phyloP scores from a whole-genome alignment of 176 grass and related monocot species.

The Musa acuminata region DNA sequence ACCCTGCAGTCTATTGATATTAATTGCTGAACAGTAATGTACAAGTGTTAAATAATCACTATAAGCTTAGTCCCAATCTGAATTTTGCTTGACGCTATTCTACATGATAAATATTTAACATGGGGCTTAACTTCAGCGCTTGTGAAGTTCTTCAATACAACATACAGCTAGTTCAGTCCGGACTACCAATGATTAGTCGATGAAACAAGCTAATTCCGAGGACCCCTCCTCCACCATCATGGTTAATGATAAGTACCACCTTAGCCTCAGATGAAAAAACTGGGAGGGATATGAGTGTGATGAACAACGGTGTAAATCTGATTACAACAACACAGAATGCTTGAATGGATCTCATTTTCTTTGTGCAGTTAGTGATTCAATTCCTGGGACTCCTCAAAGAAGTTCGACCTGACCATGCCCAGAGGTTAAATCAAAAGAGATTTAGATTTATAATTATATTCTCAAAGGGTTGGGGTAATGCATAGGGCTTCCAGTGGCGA shows the following conservation, averaged over 20 bases:
- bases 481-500: constrained; percentile 6
- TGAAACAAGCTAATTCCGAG: too few species aligned
- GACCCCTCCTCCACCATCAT: neutral
- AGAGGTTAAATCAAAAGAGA: neutral
- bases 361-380: too few species aligned
- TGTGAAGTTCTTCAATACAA: neutral
- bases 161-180: neutral
- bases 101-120: neutral
- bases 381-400: neutral
- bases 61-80: too few species aligned
- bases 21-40: too few species aligned
- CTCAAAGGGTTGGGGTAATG: neutral
- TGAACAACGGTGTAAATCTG: neutral
- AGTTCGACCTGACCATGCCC: neutral
- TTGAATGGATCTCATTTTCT: neutral
- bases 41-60: too few species aligned
- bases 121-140: neutral
- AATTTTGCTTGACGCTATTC: neutral
- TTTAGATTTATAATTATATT: neutral
- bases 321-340: neutral
- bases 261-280: neutral
- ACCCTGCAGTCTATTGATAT: too few species aligned
- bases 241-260: neutral
- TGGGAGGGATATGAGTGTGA: neutral
- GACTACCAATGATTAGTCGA: too few species aligned